Percentiles rank a stretch among this genome's conserved stretches.
Evolutionary conservation across 441 rosid species (phyloP).

Genomic region (Adansonia grandidieri): DNA sequence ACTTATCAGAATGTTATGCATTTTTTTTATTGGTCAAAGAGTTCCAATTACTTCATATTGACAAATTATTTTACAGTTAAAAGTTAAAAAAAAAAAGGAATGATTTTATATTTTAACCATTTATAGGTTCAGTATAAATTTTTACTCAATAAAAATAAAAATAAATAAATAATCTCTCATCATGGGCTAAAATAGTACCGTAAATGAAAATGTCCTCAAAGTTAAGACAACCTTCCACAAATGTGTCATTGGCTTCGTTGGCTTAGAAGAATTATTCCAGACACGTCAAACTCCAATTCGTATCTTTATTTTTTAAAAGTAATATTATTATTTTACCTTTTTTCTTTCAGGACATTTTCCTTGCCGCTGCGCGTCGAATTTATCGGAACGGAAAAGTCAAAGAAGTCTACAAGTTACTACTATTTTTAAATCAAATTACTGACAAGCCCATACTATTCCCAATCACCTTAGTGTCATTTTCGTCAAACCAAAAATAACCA

Average conservation of each 20-base stretch:
- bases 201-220: too few relatives aligned
- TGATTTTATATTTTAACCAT: too few relatives aligned
- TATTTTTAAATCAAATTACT: background rate
- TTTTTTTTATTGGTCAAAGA: too few relatives aligned
- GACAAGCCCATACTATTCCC: background rate
- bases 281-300: background rate
- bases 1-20: too few relatives aligned
- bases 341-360: background rate
- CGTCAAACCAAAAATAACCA: slow-evolving; percentile 31
- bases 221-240: background rate
- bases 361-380: background rate
- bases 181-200: too few relatives aligned
- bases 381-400: background rate
- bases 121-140: too few relatives aligned
- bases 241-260: background rate
- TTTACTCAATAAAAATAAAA: too few relatives aligned
- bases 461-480: slow-evolving; percentile 33
- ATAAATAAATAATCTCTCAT: too few relatives aligned
- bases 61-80: too few relatives aligned
- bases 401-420: background rate
- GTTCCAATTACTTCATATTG: too few relatives aligned
- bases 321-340: too few relatives aligned
- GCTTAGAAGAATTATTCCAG: background rate
- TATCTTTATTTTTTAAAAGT: background rate
- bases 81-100: too few relatives aligned